A percentile compares a stretch with the other conserved stretches of the same genome.
Evolutionary conservation across 768 basidiomycete genomes (phyloP).

Genomic region (Podaxis mareebaensis): DNA sequence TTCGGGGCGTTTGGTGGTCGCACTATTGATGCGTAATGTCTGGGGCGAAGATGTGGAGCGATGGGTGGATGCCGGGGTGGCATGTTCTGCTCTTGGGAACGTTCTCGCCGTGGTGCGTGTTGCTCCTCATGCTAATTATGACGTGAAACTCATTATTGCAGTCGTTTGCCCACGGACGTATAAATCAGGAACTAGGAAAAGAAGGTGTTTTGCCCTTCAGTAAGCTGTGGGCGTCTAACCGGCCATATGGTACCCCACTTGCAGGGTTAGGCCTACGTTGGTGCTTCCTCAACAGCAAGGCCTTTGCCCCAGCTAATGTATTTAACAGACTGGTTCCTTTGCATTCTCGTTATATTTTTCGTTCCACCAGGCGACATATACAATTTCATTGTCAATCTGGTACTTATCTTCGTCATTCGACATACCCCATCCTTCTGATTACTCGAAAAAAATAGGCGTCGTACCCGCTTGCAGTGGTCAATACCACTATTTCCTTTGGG

Average conservation of each 20-base stretch:
- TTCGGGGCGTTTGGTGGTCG: constrained; percentile 62
- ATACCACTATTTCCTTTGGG: constrained; percentile 47
- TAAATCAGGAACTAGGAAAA: constrained; percentile 58
- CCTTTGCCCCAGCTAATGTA: constrained; percentile 18
- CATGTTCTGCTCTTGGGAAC: constrained; percentile 60
- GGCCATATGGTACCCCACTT: constrained; percentile 57
- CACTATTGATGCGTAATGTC: constrained; percentile 66
- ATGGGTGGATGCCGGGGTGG: constrained; percentile 38
- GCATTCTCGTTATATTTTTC: constrained; percentile 30
- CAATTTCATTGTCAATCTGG: constrained; percentile 52
- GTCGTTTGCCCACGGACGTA: constrained; percentile 31
- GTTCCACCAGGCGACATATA: constrained; percentile 63
- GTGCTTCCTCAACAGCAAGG: constrained; percentile 18
- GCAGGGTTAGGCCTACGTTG: constrained; percentile 51
- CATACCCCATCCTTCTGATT: neutral
- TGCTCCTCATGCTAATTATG: constrained; percentile 17
- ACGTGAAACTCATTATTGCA: constrained; percentile 5
- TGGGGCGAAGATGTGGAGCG: constrained; percentile 57
- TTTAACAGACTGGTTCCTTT: constrained; percentile 29
- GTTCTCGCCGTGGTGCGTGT: constrained; percentile 46
- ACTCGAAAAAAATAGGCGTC: constrained; percentile 24
- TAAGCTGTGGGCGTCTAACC: constrained; percentile 54
- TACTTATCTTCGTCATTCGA: constrained; percentile 25
- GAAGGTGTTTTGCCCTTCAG: constrained; percentile 60
- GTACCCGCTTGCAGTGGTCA: constrained; percentile 46